Evolutionary conservation across 2,329 filamentous ascomycete species (phyloP).

Genomic region (Aspergillus melleus): DNA sequence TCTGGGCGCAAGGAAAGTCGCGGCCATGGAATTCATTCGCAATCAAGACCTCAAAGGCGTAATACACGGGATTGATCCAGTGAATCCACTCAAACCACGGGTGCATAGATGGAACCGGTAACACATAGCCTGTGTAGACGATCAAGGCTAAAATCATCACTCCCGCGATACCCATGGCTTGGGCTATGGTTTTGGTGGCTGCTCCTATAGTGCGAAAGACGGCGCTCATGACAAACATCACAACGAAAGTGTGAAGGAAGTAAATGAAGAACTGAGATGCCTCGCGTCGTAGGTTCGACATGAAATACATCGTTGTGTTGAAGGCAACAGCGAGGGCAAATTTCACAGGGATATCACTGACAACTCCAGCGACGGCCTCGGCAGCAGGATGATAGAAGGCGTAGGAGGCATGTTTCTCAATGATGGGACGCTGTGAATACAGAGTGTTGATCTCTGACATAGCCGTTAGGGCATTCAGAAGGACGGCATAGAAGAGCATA

Average conservation of each 20-base stretch:
- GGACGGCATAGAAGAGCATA: conserved; percentile 79
- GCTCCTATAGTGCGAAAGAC: conserved; percentile 78
- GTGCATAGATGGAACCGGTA: conserved; percentile 61
- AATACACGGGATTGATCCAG: conserved; percentile 75
- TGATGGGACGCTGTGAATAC: conserved; percentile 23
- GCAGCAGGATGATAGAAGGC: conserved; percentile 32
- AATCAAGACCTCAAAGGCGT: conserved; percentile 78
- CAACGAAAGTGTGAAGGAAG: conserved; percentile 71
- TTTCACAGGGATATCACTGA: conserved; percentile 66
- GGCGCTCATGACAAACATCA: conserved; percentile 77
- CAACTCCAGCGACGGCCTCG: conserved; percentile 14
- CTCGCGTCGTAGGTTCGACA: conserved; percentile 74
- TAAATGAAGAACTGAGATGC: conserved; percentile 83
- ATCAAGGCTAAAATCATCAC: conserved; percentile 44
- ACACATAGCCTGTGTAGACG: conserved; percentile 52
- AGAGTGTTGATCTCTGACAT: conserved; percentile 45
- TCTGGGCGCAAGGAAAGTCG: conserved; percentile 54
- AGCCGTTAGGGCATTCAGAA: conserved; percentile 75
- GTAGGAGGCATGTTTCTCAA: conserved; percentile 32
- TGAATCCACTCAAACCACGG: conserved; percentile 80
- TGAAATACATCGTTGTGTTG: conserved; percentile 80
- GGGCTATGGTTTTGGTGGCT: conserved; percentile 64
- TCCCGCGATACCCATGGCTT: conserved; percentile 56
- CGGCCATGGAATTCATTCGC: conserved; percentile 76
- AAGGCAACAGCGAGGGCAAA: conserved; percentile 69